phyloP scores from a whole-genome alignment of 192 early-diverging fungal species.

The Gigaspora rosea region DNA sequence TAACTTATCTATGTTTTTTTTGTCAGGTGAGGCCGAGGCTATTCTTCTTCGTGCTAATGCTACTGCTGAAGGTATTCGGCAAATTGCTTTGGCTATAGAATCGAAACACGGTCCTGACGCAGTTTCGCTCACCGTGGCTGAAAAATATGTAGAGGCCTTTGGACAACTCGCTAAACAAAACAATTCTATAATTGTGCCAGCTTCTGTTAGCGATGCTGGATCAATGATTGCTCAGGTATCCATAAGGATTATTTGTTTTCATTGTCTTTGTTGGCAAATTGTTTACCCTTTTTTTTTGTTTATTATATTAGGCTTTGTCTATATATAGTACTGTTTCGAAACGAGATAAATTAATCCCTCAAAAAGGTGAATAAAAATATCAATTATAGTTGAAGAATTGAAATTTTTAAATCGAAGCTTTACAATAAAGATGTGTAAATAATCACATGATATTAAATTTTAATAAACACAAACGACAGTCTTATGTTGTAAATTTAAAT shows the following conservation, averaged over 20 bases:
- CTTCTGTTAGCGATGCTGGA: conserved; percentile 77
- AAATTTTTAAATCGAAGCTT: too few species aligned
- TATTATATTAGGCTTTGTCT: too few species aligned
- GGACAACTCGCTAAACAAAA: conserved; percentile 88
- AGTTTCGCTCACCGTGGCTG: conserved; percentile 87
- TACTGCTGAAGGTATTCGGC: conserved; percentile 77
- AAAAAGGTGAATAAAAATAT: too few species aligned
- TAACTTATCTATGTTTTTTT: background rate
- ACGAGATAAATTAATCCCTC: too few species aligned
- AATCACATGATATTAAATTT: too few species aligned
- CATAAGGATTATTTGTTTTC: background rate
- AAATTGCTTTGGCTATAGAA: conserved; percentile 77
- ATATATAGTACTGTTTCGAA: too few species aligned
- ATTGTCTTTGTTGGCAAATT: too few species aligned
- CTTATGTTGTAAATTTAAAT: too few species aligned
- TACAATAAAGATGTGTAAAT: too few species aligned
- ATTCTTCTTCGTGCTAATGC: conserved; percentile 84
- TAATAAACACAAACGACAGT: too few species aligned
- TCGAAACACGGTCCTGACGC: conserved; percentile 74
- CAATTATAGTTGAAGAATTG: too few species aligned
- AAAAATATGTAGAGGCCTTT: conserved; percentile 96
- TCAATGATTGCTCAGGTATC: conserved; percentile 87
- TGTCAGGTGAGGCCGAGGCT: conserved; percentile 84
- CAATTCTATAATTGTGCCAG: conserved; percentile 88
- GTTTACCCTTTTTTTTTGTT: too few species aligned